phyloP scores from a whole-genome alignment of 345 rosid species.

The Aquilaria sinensis region DNA sequence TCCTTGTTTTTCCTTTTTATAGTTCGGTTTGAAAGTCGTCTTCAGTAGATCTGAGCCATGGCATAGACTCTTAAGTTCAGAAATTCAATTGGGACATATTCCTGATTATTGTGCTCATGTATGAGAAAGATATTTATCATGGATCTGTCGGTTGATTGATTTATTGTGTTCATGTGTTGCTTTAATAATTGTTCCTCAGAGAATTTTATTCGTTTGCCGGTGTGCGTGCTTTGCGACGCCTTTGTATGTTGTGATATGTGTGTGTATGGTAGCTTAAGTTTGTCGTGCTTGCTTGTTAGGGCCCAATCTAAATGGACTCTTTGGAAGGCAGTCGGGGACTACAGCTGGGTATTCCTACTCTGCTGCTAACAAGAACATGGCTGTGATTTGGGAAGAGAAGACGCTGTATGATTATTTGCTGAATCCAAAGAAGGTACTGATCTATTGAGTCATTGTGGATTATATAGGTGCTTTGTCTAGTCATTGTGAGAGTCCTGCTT shows the following conservation, averaged over 20 bases:
- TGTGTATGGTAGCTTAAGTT: neutral
- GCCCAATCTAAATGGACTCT: slow-evolving; percentile 78
- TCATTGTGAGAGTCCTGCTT: neutral
- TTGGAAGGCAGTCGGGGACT: slow-evolving; percentile 81
- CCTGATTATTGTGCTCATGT: too few relatives aligned
- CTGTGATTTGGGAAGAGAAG: slow-evolving; percentile 75
- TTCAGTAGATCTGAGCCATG: too few relatives aligned
- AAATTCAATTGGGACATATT: too few relatives aligned
- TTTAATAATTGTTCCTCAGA: too few relatives aligned
- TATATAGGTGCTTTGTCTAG: neutral
- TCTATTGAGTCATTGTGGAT: too few relatives aligned
- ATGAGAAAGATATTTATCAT: too few relatives aligned
- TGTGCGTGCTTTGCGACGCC: too few relatives aligned
- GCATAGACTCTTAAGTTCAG: too few relatives aligned
- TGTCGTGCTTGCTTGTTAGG: slow-evolving; percentile 29
- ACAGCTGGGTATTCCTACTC: slow-evolving; percentile 66
- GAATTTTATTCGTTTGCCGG: neutral
- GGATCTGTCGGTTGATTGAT: too few relatives aligned
- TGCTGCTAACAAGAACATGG: slow-evolving; percentile 77
- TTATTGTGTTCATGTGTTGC: too few relatives aligned
- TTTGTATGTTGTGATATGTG: neutral
- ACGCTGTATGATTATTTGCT: slow-evolving; percentile 75
- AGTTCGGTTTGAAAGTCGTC: neutral
- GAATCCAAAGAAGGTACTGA: slow-evolving; percentile 70
- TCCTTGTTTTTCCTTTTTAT: neutral